A percentile compares a stretch with the other conserved stretches of the same genome.
Conservation (phyloP, 768 basidiomycete species). For the Coprinellus micaceus region DNA sequence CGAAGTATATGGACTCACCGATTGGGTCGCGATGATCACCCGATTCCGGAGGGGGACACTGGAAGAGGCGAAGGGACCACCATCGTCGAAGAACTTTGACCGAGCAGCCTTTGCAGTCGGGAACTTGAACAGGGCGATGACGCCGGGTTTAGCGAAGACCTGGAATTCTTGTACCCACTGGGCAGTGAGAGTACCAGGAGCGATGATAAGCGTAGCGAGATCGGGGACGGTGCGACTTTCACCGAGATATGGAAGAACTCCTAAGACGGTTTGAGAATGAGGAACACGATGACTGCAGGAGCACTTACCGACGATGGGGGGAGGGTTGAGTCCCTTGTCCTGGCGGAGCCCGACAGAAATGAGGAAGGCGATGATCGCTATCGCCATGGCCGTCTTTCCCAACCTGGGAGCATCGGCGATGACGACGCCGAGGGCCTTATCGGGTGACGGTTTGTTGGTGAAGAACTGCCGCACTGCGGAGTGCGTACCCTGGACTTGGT, state of each 20-base stretch:
- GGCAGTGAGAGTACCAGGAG: constrained; percentile 17
- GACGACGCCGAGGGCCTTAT: constrained; percentile 10
- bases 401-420: constrained; percentile 25
- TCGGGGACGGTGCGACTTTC: constrained; percentile 7
- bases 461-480: constrained; percentile 11
- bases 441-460: background rate
- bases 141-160: constrained; percentile 5
- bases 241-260: constrained; percentile 9
- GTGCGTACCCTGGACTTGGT: constrained; percentile 16
- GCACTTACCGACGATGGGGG: constrained; percentile 19
- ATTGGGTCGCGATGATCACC: constrained; percentile 20
- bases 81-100: constrained; percentile 15
- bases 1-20: constrained; percentile 16
- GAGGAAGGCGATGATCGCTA: constrained; percentile 17
- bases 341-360: background rate
- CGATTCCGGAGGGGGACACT: constrained; percentile 6
- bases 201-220: constrained; percentile 17
- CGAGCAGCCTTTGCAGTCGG: constrained; percentile 2
- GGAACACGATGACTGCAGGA: background rate
- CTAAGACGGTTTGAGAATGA: background rate
- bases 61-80: constrained; percentile 13
- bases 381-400: constrained; percentile 23
- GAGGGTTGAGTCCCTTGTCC: constrained; percentile 1
- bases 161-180: constrained; percentile 21
- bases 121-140: constrained; percentile 24